These are phyloP conservation scores for Pseudocohnilembus persalinus DNA, from an alignment of 169 alveolate genomes.

Conservation along the genomic window DNA sequence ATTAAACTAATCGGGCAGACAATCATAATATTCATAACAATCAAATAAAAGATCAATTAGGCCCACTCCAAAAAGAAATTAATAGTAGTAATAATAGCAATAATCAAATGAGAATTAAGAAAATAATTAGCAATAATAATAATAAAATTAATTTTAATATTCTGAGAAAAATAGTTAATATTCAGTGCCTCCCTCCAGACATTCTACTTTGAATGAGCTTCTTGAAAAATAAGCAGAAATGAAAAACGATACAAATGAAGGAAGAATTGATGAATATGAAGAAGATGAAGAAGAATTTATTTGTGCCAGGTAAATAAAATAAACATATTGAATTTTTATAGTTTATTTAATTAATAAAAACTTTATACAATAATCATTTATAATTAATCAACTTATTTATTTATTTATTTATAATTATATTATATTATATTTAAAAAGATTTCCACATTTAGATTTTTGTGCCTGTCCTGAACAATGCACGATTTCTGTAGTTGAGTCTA, in stretches of 20 bases:
- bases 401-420: not conserved
- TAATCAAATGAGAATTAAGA: too few species aligned
- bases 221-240: not conserved
- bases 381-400: not conserved
- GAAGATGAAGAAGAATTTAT: constrained; percentile 68
- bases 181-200: too few species aligned
- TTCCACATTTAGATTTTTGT: constrained; percentile 77
- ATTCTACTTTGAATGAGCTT: too few species aligned
- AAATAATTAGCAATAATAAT: too few species aligned
- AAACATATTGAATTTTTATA: not conserved
- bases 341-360: not conserved
- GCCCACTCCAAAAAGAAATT: not conserved
- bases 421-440: constrained; percentile 34
- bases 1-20: not conserved
- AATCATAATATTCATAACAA: not conserved
- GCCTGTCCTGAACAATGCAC: constrained; percentile 68
- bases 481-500: constrained; percentile 63
- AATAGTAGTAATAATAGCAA: too few species aligned
- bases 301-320: constrained; percentile 51
- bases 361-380: not conserved
- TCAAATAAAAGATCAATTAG: not conserved
- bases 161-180: not conserved
- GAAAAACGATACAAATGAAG: not conserved
- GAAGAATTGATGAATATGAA: constrained; percentile 50
- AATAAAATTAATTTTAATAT: too few species aligned